Evolutionary conservation across 129 eudicot species (phyloP).

Genomic region (Centaurea solstitialis): DNA sequence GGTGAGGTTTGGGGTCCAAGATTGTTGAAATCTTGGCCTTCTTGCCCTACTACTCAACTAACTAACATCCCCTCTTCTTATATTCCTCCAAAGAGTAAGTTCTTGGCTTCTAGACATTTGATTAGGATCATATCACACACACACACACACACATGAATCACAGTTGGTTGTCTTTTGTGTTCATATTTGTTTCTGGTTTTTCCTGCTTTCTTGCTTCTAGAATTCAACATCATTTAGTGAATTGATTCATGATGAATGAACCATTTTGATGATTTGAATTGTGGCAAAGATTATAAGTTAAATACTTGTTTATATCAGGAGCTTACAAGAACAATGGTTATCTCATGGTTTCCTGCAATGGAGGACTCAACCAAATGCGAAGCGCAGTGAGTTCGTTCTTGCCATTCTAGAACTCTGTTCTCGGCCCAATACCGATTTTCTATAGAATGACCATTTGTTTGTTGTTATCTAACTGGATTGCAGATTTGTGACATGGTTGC

Average conservation of each 20-base stretch:
- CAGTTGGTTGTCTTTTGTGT: background rate
- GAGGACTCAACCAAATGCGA: constrained; percentile 81
- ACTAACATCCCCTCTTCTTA: constrained; percentile 15
- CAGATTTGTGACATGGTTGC: constrained; percentile 80
- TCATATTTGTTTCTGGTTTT: background rate
- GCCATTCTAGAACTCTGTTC: background rate
- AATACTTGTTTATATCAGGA: constrained; percentile 39
- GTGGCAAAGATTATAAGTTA: background rate
- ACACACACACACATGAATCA: background rate
- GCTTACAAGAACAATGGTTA: constrained; percentile 73
- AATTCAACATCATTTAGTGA: background rate
- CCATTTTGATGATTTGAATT: background rate
- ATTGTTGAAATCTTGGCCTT: constrained; percentile 62
- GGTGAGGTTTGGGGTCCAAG: constrained; percentile 69
- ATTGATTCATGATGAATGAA: background rate
- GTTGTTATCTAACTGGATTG: constrained; percentile 23
- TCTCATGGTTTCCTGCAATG: constrained; percentile 74
- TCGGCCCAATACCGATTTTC: background rate
- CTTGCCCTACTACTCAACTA: constrained; percentile 38
- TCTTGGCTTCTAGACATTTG: background rate
- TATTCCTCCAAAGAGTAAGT: constrained; percentile 74
- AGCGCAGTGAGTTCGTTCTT: constrained; percentile 59
- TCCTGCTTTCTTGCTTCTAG: background rate
- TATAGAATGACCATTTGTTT: background rate
- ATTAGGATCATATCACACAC: too few relatives aligned